Percentiles rank a stretch among this genome's conserved stretches.
phyloP scores from a whole-genome alignment of 2,329 filamentous ascomycete species.

The Trichophyton verrucosum region DNA sequence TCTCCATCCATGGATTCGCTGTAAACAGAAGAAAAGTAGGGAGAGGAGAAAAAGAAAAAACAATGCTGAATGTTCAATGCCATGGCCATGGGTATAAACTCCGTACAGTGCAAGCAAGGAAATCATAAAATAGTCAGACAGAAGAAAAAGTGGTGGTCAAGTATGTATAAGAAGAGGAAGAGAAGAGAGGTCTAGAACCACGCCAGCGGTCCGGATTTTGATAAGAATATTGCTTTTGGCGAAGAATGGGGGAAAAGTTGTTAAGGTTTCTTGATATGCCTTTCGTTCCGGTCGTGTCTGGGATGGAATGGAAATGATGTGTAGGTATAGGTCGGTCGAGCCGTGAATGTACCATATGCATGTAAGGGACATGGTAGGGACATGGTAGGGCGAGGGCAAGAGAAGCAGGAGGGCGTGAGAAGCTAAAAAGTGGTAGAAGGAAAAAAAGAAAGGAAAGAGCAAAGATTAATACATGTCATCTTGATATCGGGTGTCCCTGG shows the following conservation, averaged over 20 bases:
- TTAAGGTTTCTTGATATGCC: not conserved
- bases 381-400: not conserved
- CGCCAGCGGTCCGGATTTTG: not conserved
- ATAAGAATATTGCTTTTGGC: not conserved
- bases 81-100: conserved; percentile 12
- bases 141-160: conserved; percentile 6
- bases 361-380: not conserved
- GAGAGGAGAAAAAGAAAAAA: not conserved
- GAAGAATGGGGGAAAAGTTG: not conserved
- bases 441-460: not conserved
- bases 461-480: conserved; percentile 1
- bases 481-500: not conserved
- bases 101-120: conserved; percentile 7
- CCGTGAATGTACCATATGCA: not conserved
- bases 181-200: conserved; percentile 3
- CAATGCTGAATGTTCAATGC: not conserved
- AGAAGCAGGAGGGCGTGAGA: not conserved
- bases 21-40: conserved; percentile 1
- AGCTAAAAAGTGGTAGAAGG: too few relatives aligned
- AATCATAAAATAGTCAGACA: not conserved
- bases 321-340: not conserved
- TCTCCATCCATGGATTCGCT: conserved; percentile 1
- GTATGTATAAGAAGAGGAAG: conserved; percentile 10
- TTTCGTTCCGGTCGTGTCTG: not conserved
- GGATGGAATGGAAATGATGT: not conserved